Percentiles rank a stretch among this genome's conserved stretches.
phyloP scores from a whole-genome alignment of 2,329 filamentous ascomycete genomes.

The Zymoseptoria passerinii region DNA sequence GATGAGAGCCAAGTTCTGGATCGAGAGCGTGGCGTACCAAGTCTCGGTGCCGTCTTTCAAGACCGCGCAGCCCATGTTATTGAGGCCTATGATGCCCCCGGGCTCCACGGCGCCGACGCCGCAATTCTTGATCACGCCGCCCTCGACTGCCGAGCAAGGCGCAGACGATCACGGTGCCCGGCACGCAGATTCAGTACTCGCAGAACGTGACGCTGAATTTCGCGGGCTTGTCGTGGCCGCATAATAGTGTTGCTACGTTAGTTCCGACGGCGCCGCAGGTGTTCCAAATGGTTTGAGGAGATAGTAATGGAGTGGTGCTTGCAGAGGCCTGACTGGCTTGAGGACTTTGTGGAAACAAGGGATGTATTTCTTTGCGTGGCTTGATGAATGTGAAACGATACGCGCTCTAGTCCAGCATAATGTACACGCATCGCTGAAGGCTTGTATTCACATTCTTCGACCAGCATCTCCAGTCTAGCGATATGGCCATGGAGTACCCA shows the following conservation, averaged over 20 bases:
- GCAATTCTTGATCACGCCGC: conserved; percentile 16
- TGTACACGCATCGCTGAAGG: too few species aligned
- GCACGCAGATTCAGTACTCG: conserved; percentile 33
- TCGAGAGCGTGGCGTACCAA: conserved; percentile 24
- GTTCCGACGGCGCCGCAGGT: too few species aligned
- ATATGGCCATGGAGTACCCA: not conserved
- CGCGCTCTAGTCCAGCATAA: too few species aligned
- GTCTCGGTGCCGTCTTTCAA: conserved; percentile 15
- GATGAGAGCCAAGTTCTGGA: conserved; percentile 28
- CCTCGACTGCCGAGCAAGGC: conserved; percentile 8
- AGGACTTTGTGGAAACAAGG: too few species aligned
- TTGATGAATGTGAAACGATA: too few species aligned
- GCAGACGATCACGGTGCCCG: conserved; percentile 17
- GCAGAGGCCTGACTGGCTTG: too few species aligned
- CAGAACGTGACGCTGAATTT: conserved; percentile 30
- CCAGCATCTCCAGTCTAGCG: too few species aligned
- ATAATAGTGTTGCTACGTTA: conserved; percentile 21
- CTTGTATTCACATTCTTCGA: too few species aligned
- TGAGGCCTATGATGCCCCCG: not conserved
- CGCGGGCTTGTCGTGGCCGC: conserved; percentile 24
- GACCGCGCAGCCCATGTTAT: conserved; percentile 7
- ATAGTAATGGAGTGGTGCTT: too few species aligned
- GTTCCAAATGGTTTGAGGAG: too few species aligned
- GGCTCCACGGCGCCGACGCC: conserved; percentile 5
- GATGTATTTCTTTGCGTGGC: too few species aligned